Evolutionary conservation across 2,329 filamentous ascomycete species (phyloP).

Genomic region (Colletotrichum caudatum): DNA sequence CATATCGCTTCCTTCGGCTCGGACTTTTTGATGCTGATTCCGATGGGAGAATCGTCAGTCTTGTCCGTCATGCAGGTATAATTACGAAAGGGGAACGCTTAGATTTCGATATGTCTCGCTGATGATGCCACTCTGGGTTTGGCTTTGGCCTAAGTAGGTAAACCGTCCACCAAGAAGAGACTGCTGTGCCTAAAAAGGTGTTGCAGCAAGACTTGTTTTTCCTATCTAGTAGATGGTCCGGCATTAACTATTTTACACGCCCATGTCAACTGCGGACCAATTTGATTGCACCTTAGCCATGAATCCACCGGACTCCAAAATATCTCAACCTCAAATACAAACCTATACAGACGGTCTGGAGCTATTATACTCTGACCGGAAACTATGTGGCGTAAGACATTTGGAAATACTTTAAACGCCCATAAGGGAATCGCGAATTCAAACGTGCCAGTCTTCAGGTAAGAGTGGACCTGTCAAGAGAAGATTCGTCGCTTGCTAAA

Average conservation of each 20-base stretch:
- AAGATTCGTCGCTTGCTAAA: not conserved
- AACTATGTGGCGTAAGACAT: not conserved
- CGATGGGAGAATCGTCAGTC: not conserved
- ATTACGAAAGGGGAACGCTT: not conserved
- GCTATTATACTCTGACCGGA: no score
- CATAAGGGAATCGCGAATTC: not conserved
- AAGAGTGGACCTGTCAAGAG: not conserved
- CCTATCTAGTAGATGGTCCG: not conserved
- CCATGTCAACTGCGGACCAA: not conserved
- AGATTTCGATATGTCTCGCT: not conserved
- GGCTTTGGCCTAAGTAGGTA: not conserved
- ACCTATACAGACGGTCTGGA: not conserved
- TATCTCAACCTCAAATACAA: not conserved
- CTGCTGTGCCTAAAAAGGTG: not conserved
- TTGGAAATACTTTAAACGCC: not conserved
- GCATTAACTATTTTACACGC: not conserved
- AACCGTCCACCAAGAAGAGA: not conserved
- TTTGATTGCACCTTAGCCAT: not conserved
- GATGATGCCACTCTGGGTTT: not conserved
- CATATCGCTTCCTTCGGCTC: not conserved
- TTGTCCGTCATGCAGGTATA: not conserved
- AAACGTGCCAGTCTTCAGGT: not conserved
- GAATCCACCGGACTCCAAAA: no score
- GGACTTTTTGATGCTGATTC: not conserved
- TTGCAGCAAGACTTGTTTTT: not conserved